Conservation (phyloP, 345 rosid species). For the Excoecaria agallocha region DNA sequence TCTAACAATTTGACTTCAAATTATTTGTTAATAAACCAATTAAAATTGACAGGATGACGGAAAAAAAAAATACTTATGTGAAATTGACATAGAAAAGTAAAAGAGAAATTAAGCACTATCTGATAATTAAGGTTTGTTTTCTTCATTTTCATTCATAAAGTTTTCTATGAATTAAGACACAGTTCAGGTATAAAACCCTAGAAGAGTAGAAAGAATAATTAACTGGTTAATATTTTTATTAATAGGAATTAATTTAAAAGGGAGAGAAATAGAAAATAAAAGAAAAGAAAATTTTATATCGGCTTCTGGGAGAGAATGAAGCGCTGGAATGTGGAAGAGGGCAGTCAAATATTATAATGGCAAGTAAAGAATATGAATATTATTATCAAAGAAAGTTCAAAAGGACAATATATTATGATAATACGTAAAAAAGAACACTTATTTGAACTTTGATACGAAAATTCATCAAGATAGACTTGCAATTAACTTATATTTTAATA, state of each 20-base stretch:
- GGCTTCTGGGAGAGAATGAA: background rate
- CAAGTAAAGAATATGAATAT: background rate
- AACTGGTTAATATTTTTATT: background rate
- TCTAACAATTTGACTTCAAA: too few relatives aligned
- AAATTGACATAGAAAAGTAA: too few relatives aligned
- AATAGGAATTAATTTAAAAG: background rate
- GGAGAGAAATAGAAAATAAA: background rate
- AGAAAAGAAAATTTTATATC: background rate
- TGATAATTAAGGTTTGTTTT: too few relatives aligned
- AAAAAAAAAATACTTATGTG: too few relatives aligned
- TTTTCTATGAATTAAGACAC: too few relatives aligned
- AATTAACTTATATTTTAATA: too few relatives aligned
- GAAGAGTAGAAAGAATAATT: background rate
- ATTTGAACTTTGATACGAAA: slow-evolving; percentile 19
- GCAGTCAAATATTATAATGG: background rate
- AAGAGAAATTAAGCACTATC: too few relatives aligned
- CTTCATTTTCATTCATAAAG: too few relatives aligned
- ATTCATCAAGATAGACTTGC: too few relatives aligned
- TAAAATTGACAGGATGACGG: too few relatives aligned
- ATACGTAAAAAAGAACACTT: background rate
- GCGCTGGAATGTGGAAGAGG: slow-evolving; percentile 9
- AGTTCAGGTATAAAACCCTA: too few relatives aligned
- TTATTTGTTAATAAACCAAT: too few relatives aligned
- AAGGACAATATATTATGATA: background rate
- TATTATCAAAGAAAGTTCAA: slow-evolving; percentile 1